Evolutionary conservation across 441 rosid genomes (phyloP).

Genomic region (Pelargonium australe): DNA sequence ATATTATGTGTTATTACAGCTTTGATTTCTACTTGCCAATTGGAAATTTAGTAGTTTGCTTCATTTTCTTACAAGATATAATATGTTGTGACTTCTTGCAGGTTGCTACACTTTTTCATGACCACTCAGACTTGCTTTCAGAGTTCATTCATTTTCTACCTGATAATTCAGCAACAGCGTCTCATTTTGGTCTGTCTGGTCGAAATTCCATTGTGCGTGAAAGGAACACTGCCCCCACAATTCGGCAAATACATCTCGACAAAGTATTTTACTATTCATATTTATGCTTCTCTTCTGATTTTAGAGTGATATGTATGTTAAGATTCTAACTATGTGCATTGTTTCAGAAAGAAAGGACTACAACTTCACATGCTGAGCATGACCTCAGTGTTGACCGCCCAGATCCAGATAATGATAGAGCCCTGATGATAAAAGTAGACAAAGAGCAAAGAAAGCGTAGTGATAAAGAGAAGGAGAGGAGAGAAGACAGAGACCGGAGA

Average conservation of each 20-base stretch:
- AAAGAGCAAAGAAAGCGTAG: constrained; percentile 63
- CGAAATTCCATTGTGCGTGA: constrained; percentile 56
- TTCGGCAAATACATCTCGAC: constrained; percentile 47
- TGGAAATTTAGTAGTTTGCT: background rate
- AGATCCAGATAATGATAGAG: constrained; percentile 55
- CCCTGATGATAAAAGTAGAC: constrained; percentile 38
- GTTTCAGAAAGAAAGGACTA: constrained; percentile 65
- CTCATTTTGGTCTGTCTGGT: constrained; percentile 41
- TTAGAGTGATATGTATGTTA: constrained; percentile 18
- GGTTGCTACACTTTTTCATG: constrained; percentile 81
- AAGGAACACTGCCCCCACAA: constrained; percentile 51
- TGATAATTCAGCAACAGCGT: constrained; percentile 63
- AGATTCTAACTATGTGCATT: constrained; percentile 23
- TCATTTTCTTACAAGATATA: background rate
- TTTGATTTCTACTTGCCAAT: background rate
- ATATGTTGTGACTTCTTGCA: constrained; percentile 24
- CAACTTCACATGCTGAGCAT: constrained; percentile 42
- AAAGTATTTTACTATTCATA: constrained; percentile 50
- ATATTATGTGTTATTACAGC: constrained; percentile 2
- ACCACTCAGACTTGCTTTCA: constrained; percentile 74
- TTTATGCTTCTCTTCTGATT: constrained; percentile 11
- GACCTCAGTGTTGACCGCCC: constrained; percentile 53
- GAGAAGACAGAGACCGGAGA: constrained; percentile 62
- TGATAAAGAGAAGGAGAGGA: constrained; percentile 67
- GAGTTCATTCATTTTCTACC: constrained; percentile 92